Evolutionary conservation across 371 early-diverging fungal species (phyloP).

Genomic region (Mucor ambiguus): DNA sequence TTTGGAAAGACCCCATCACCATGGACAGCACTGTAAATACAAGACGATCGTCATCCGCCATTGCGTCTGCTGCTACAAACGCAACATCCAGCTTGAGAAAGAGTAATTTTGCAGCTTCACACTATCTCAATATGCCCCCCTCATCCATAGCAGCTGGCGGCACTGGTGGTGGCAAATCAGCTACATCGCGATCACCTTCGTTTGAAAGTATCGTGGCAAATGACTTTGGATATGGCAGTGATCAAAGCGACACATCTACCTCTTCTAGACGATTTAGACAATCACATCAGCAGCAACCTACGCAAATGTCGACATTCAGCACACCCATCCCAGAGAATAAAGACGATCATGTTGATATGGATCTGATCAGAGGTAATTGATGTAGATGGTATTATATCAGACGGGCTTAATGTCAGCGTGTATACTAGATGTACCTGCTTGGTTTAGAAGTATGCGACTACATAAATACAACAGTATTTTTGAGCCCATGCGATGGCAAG

Average conservation of each 20-base stretch:
- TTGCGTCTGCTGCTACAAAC: not conserved
- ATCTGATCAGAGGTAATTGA: constrained; percentile 64
- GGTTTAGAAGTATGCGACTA: constrained; percentile 76
- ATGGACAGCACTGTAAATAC: not conserved
- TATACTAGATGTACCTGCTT: constrained; percentile 83
- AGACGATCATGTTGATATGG: constrained; percentile 76
- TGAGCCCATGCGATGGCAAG: constrained; percentile 85
- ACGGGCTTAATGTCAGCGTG: not conserved
- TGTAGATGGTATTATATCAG: not conserved
- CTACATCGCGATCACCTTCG: constrained; percentile 18
- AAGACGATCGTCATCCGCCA: not conserved
- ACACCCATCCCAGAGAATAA: constrained; percentile 29
- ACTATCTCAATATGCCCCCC: not conserved
- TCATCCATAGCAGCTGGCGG: not conserved
- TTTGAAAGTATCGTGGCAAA: constrained; percentile 16
- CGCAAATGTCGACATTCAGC: not conserved
- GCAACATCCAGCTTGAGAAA: not conserved
- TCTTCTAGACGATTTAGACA: constrained; percentile 3
- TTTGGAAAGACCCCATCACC: constrained; percentile 9
- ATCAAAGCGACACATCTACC: constrained; percentile 18
- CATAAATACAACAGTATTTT: constrained; percentile 94
- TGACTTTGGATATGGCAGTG: constrained; percentile 12
- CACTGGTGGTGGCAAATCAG: not conserved
- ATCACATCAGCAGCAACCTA: constrained; percentile 10
- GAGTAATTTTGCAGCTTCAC: not conserved